phyloP scores from a whole-genome alignment of 495 filamentous ascomycete genomes.

The Bryoglossum gracile region DNA sequence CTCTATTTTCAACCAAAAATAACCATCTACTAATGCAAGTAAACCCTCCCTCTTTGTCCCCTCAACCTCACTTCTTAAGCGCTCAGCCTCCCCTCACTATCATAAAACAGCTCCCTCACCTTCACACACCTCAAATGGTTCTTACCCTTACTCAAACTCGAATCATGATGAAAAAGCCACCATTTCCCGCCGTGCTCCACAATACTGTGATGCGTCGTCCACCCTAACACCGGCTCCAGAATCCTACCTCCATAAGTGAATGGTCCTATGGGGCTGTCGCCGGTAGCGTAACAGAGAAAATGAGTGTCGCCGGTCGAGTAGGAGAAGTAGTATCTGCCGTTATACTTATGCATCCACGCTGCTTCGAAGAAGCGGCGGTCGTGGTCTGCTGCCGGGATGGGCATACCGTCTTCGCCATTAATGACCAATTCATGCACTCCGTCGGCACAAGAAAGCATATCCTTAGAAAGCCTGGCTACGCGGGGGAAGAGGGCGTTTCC shows the following conservation, averaged over 20 bases:
- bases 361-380: conserved; percentile 73
- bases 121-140: conserved; percentile 63
- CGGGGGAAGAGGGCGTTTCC: conserved; percentile 47
- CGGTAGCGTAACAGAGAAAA: conserved; percentile 57
- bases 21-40: too few relatives aligned
- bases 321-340: conserved; percentile 62
- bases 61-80: too few relatives aligned
- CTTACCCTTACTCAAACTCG: conserved; percentile 50
- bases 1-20: too few relatives aligned
- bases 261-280: conserved; percentile 54
- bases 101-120: conserved; percentile 65
- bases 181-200: conserved; percentile 60
- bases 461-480: conserved; percentile 50
- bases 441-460: conserved; percentile 44
- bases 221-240: conserved; percentile 66
- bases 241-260: conserved; percentile 64
- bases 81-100: conserved; percentile 51
- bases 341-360: conserved; percentile 63
- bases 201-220: conserved; percentile 77
- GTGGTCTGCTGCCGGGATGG: conserved; percentile 56
- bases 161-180: conserved; percentile 72
- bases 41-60: too few relatives aligned
- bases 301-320: conserved; percentile 73
- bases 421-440: conserved; percentile 33
- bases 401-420: conserved; percentile 42